phyloP scores from a whole-genome alignment of 306 rosid genomes.

The Vigna mungo region DNA sequence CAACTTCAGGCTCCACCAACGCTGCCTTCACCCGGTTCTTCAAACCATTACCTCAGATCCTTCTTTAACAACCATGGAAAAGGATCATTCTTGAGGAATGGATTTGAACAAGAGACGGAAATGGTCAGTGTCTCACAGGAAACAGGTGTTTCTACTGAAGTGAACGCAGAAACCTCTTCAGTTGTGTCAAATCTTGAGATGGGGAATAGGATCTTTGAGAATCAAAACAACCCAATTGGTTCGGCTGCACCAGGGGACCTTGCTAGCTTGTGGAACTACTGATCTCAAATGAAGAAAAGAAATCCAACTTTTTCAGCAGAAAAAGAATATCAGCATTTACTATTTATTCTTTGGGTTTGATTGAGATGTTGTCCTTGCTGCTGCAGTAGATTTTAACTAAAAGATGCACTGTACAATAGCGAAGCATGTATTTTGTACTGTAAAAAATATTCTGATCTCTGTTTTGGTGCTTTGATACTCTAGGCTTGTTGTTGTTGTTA shows the following conservation, averaged over 20 bases:
- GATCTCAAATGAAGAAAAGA: slow-evolving; percentile 16
- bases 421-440: slow-evolving; percentile 52
- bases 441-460: slow-evolving; percentile 45
- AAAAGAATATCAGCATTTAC: slow-evolving; percentile 10
- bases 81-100: slow-evolving; percentile 54
- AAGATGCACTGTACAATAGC: slow-evolving; percentile 29
- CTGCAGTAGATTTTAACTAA: slow-evolving; percentile 30
- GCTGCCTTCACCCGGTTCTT: slow-evolving; percentile 47
- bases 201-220: slow-evolving; percentile 53
- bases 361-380: slow-evolving; percentile 7
- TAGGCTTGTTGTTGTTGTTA: background rate
- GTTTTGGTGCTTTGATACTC: slow-evolving; percentile 33
- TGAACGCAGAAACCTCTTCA: slow-evolving; percentile 64
- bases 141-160: slow-evolving; percentile 50
- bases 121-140: slow-evolving; percentile 57
- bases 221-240: slow-evolving; percentile 51
- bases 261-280: slow-evolving; percentile 64
- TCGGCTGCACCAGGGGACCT: slow-evolving; percentile 53
- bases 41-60: slow-evolving; percentile 49
- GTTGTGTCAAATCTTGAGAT: slow-evolving; percentile 52
- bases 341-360: slow-evolving; percentile 36
- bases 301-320: background rate
- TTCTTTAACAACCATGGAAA: slow-evolving; percentile 57
- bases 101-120: slow-evolving; percentile 60
- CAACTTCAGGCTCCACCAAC: slow-evolving; percentile 38